phyloP scores from a whole-genome alignment of 805 yeast species.

The Naumovozyma dairenensis region DNA sequence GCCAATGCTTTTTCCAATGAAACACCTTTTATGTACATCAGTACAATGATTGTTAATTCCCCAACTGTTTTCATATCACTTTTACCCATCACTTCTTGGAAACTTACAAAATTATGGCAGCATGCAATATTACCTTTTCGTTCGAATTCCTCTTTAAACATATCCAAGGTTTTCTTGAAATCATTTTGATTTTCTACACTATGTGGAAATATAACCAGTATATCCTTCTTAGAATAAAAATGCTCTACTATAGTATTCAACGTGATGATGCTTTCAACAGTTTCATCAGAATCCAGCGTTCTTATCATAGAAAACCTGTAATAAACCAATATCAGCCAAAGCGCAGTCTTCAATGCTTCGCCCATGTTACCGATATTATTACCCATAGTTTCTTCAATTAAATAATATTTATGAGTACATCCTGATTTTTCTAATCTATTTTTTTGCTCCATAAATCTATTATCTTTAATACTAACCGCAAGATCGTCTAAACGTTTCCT shows the following conservation, averaged over 20 bases:
- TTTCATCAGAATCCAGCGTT: slow-evolving; percentile 64
- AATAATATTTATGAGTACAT: slow-evolving; percentile 55
- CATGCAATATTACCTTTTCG: slow-evolving; percentile 26
- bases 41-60: slow-evolving; percentile 65
- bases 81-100: slow-evolving; percentile 62
- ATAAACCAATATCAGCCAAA: slow-evolving; percentile 57
- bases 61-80: slow-evolving; percentile 58
- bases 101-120: slow-evolving; percentile 42
- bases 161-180: slow-evolving; percentile 33
- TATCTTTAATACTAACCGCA: slow-evolving; percentile 73
- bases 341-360: slow-evolving; percentile 66
- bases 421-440: slow-evolving; percentile 62
- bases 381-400: slow-evolving; percentile 65
- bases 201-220: slow-evolving; percentile 44
- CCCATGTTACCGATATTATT: slow-evolving; percentile 36
- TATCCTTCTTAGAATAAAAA: slow-evolving; percentile 33
- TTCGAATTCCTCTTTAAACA: slow-evolving; percentile 40
- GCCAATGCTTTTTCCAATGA: slow-evolving; percentile 76
- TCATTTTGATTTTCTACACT: slow-evolving; percentile 41
- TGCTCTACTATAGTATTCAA: slow-evolving; percentile 44
- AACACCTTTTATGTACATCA: slow-evolving; percentile 73
- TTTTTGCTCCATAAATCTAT: slow-evolving; percentile 83
- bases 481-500: slow-evolving; percentile 85
- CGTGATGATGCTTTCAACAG: slow-evolving; percentile 36
- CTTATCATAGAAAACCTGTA: slow-evolving; percentile 59